Base-by-base conservation (phyloP, 345 rosid genomes). In the Aegle marmelos region DNA sequence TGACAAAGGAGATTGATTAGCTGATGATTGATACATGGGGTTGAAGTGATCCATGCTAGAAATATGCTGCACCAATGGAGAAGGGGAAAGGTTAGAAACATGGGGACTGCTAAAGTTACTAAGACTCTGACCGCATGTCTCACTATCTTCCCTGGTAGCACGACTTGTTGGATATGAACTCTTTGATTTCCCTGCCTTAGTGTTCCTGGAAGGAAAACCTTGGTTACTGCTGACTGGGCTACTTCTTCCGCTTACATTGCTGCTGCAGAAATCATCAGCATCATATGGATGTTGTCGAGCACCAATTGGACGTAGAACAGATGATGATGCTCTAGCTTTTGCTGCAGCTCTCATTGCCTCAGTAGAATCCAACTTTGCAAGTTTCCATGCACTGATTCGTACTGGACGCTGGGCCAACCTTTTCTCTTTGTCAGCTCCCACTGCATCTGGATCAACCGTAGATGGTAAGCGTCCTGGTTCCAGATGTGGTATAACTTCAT, bases 341-440 rank as follows among this genome's bases (percentile, higher is more conserved):
- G 98, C 97, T 82, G 87, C 97, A 54, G 97, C 98, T 79, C 86
- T 91, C 14, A 90, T 80, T 48, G 93, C 98, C 88, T 95, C 94
- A 27, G 79, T 83, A 60, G 98, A 87, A 72, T 95, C 98, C 68
- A 95, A 79, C 79, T 92, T 93, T 19, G 95, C 98, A 7, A 93
- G 93, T 80, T 91, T 92, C 98, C 98, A 93, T 10, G 98, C 97
- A 65, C 95, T 95, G 83, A 95, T 92, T 83, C 93, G 89, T 61
- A 92, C 93, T 64, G 86, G 98, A 74, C 87, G 94, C 77, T 83
- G 97, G 34, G 94, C 89, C 76, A 87, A 73, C 80, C 68, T 90
- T 81, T 88, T 92, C 10, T 89, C 90, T 68, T 84, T 85, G 50
- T 90, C 90, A 31, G 82, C 69, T 56, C 80, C 85, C 22, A 78